Evolutionary conservation across 2,329 filamentous ascomycete species (phyloP).

Genomic region (Sporothrix euskadiensis): DNA sequence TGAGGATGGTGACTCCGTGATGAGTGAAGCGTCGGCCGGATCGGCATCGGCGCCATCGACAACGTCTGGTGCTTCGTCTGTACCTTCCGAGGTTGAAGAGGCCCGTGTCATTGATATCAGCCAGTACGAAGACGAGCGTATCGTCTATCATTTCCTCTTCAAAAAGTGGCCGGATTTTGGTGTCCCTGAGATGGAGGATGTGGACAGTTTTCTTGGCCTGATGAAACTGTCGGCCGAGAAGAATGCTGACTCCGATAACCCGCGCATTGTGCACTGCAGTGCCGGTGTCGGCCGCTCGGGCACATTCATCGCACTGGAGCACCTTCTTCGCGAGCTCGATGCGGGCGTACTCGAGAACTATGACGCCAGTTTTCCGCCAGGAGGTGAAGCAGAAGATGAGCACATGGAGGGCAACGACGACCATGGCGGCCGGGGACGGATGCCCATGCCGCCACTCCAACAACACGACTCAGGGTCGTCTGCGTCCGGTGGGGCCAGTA

Average conservation of each 20-base stretch:
- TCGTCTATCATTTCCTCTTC: slow-evolving; percentile 83
- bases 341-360: slow-evolving; percentile 64
- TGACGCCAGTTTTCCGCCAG: slow-evolving; percentile 36
- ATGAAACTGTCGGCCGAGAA: slow-evolving; percentile 66
- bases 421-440: neutral
- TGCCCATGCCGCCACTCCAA: neutral
- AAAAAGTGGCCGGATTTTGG: slow-evolving; percentile 88
- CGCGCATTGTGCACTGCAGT: slow-evolving; percentile 82
- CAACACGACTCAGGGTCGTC: neutral
- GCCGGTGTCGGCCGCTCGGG: slow-evolving; percentile 92
- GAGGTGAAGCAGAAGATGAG: neutral
- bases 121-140: slow-evolving; percentile 54
- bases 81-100: neutral
- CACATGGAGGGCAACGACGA: neutral
- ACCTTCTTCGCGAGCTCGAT: slow-evolving; percentile 79
- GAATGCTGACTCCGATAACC: slow-evolving; percentile 59
- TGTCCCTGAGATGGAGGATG: slow-evolving; percentile 69
- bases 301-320: slow-evolving; percentile 95
- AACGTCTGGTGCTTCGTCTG: neutral
- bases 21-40: slow-evolving; percentile 11
- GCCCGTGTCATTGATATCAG: slow-evolving; percentile 30
- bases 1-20: slow-evolving; percentile 9
- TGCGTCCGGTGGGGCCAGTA: neutral
- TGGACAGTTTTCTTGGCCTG: slow-evolving; percentile 67
- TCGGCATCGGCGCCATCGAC: neutral